These are phyloP conservation scores for Selaginella tamariscina DNA, from an alignment of 75 land plant genomes.

Conservation along the genomic window DNA sequence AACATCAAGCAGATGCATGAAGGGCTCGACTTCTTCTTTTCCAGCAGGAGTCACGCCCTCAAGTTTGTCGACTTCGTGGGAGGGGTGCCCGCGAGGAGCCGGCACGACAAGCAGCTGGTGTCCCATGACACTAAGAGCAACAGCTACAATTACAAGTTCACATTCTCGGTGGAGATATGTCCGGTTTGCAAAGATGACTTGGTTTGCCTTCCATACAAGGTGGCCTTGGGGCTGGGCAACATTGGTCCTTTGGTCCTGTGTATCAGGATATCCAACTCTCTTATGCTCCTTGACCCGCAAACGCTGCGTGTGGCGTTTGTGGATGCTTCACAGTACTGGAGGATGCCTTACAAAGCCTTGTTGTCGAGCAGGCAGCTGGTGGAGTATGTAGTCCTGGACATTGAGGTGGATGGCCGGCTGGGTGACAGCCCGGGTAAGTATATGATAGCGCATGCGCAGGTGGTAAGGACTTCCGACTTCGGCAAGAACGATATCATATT, in stretches of 20 bases:
- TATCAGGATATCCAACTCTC: slow-evolving; percentile 42
- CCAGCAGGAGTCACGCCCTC: slow-evolving; percentile 45
- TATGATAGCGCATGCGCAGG: slow-evolving; percentile 43
- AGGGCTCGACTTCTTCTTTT: slow-evolving; percentile 68
- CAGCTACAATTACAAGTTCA: slow-evolving; percentile 59
- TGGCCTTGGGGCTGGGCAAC: slow-evolving; percentile 44
- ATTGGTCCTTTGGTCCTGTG: slow-evolving; percentile 63
- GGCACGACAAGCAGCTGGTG: slow-evolving; percentile 62
- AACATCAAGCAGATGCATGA: slow-evolving; percentile 46
- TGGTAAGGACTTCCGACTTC: slow-evolving; percentile 56
- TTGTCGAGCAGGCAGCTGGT: slow-evolving; percentile 56
- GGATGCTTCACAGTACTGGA: slow-evolving; percentile 65
- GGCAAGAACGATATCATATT: slow-evolving; percentile 56
- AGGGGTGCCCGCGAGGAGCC: slow-evolving; percentile 31
- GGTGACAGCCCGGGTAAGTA: slow-evolving; percentile 35
- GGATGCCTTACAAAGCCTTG: slow-evolving; percentile 35
- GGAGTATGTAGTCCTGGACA: slow-evolving; percentile 54
- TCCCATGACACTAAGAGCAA: slow-evolving; percentile 71
- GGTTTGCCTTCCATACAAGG: slow-evolving; percentile 59
- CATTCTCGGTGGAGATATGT: slow-evolving; percentile 63
- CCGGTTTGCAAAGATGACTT: slow-evolving; percentile 75
- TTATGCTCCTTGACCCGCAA: slow-evolving; percentile 49
- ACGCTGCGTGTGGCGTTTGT: slow-evolving; percentile 40
- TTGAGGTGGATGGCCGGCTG: slow-evolving; percentile 36
- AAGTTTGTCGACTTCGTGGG: slow-evolving; percentile 51